A percentile compares a stretch with the other conserved stretches of the same genome.
phyloP scores from a whole-genome alignment of 2,329 filamentous ascomycete genomes.

The Paracoccidioides lutzii region DNA sequence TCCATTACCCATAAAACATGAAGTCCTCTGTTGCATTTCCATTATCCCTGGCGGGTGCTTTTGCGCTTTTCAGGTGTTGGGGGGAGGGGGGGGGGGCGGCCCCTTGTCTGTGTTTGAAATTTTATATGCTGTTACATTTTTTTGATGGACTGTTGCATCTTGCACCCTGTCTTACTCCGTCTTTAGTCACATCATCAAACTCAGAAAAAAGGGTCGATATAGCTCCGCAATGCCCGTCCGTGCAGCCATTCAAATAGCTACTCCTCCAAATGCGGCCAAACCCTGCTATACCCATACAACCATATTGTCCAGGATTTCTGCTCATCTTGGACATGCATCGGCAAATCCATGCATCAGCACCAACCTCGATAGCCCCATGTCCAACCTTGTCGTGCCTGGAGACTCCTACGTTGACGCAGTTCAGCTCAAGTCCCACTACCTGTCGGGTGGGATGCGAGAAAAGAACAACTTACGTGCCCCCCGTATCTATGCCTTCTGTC shows the following conservation, averaged over 20 bases:
- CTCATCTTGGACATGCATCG: slow-evolving; percentile 5
- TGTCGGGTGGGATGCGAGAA: slow-evolving; percentile 8
- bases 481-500: background rate
- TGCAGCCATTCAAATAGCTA: background rate
- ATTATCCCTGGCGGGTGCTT: background rate
- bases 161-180: background rate
- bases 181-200: background rate
- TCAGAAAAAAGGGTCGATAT: background rate
- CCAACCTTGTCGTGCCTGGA: slow-evolving; percentile 3
- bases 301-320: slow-evolving; percentile 5
- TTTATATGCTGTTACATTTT: background rate
- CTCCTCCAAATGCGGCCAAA: background rate
- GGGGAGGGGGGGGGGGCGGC: background rate
- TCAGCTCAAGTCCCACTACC: slow-evolving; percentile 5
- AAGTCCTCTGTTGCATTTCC: background rate
- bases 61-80: background rate
- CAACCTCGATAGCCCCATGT: slow-evolving; percentile 9
- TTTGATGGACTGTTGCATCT: background rate
- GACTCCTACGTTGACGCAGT: slow-evolving; percentile 7
- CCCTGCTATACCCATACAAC: slow-evolving; percentile 11
- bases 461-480: background rate
- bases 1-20: background rate
- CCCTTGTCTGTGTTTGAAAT: background rate
- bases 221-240: slow-evolving; percentile 5
- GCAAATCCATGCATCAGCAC: slow-evolving; percentile 7